These are phyloP conservation scores for Galerina marginata DNA, from an alignment of 768 basidiomycete genomes.

Conservation along the genomic window DNA sequence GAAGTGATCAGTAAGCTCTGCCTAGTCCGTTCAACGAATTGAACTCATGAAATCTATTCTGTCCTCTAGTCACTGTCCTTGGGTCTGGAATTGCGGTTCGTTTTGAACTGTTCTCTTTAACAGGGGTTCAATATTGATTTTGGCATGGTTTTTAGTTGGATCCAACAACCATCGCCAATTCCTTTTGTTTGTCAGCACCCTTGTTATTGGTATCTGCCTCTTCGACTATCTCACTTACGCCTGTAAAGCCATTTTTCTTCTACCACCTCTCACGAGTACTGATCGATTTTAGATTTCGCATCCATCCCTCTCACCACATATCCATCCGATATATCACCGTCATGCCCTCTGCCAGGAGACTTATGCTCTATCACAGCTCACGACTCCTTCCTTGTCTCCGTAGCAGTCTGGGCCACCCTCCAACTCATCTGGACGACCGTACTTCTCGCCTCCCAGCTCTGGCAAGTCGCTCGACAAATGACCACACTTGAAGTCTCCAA, in stretches of 20 bases:
- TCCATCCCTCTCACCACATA: conserved; percentile 42
- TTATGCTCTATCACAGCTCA: conserved; percentile 74
- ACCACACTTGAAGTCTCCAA: conserved; percentile 97
- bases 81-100: conserved; percentile 98
- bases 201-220: conserved; percentile 78
- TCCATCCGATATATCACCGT: conserved; percentile 50
- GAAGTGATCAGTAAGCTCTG: conserved; percentile 87
- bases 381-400: conserved; percentile 86
- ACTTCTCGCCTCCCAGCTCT: conserved; percentile 83
- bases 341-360: conserved; percentile 69
- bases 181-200: conserved; percentile 85
- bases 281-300: conserved; percentile 56
- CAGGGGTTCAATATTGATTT: neutral
- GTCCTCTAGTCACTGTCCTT: conserved; percentile 85
- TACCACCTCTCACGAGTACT: neutral
- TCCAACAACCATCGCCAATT: conserved; percentile 96
- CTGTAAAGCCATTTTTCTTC: conserved; percentile 57
- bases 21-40: neutral
- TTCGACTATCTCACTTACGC: conserved; percentile 87
- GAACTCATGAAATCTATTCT: conserved; percentile 4
- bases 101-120: conserved; percentile 10
- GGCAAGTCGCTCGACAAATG: conserved; percentile 94
- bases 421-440: conserved; percentile 96
- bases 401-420: conserved; percentile 85
- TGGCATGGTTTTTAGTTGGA: conserved; percentile 63